These are phyloP conservation scores for Ceratobasidium sp. DNA, from an alignment of 1,284 basidiomycete genomes.

Conservation along the genomic window DNA sequence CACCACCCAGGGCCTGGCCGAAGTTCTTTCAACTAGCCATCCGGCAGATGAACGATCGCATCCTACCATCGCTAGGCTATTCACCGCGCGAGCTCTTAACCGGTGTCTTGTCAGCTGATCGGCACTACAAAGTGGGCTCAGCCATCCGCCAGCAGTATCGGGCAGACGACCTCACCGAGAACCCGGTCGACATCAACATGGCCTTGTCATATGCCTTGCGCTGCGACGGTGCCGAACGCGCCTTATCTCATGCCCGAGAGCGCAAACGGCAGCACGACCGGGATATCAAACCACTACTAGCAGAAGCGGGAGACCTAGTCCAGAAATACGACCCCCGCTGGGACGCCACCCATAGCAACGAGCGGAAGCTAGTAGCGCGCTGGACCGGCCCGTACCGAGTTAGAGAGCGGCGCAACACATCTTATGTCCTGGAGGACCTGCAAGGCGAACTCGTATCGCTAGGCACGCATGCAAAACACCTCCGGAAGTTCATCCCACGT, in stretches of 20 bases:
- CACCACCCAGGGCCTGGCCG: conserved; percentile 43
- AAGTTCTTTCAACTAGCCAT: conserved; percentile 43
- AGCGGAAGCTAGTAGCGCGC: conserved; percentile 37
- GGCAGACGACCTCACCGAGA: too few relatives aligned
- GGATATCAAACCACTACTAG: neutral
- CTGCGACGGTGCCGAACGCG: conserved; percentile 22
- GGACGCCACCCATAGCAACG: conserved; percentile 38
- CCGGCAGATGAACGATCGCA: conserved; percentile 46
- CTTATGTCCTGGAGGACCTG: conserved; percentile 40
- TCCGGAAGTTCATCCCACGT: too few relatives aligned
- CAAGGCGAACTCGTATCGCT: conserved; percentile 9
- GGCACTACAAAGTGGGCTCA: too few relatives aligned
- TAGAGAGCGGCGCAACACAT: conserved; percentile 1
- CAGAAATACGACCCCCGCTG: conserved; percentile 44
- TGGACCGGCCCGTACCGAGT: conserved; percentile 46
- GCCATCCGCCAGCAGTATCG: too few relatives aligned
- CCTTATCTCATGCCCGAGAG: conserved; percentile 28
- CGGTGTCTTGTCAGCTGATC: too few relatives aligned
- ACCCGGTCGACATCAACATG: conserved; percentile 45
- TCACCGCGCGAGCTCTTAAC: conserved; percentile 7
- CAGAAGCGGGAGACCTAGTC: conserved; percentile 45
- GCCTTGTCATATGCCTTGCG: conserved; percentile 43
- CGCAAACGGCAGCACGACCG: conserved; percentile 43
- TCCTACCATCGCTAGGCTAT: conserved; percentile 44
- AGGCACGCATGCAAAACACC: too few relatives aligned